Base-by-base conservation (phyloP, 768 basidiomycete species). In the Trametes villosa region DNA sequence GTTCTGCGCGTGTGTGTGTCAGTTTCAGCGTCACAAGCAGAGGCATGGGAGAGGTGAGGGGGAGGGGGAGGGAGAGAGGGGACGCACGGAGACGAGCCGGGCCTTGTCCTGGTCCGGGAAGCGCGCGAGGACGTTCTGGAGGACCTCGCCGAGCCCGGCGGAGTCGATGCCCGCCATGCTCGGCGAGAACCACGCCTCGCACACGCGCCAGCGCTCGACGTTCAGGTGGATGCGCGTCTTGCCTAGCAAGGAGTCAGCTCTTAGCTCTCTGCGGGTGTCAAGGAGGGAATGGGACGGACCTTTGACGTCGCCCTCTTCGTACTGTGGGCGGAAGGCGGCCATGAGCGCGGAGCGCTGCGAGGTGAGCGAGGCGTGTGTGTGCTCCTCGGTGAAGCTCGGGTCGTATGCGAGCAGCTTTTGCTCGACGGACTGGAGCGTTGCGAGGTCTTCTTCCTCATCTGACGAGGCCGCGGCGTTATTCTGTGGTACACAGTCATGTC, bases 111-210 rank as follows among this genome's bases (percentile, higher is more conserved):
- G 75, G 24, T 85, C 81, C 4, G 81, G 74, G 75, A 94, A 94
- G 52, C 88, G 77, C 44, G 83, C 80, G 52, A 99, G 80, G 46
- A 98, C 83, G 70, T 86, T 91, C 67, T 92, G 94, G 18, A 95
- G 76, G 3, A 98, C 86, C 74, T 99, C 97, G n/a, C 89, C 91
- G 9, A 99, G 75, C 0, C 97, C 97, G 0, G 97, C 96, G 13
- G 89, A 92, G 72, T 98, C 97, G 18, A 96, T 81, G 2, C 97
- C 96, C 2, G 93, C 96, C 85, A 97, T 95, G n/a, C 78, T 79
- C 0, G 96, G 96, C 27, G 91, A 88, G 76, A 96, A 97, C 80
- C 89, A 94, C 1, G 93, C 85, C 75, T 98, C 97, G 64, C 91
- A 92, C 9, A 91, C 94, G 36, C 96, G 81, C 82, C 91, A 93